phyloP scores from a whole-genome alignment of 75 land plant genomes.

The Isoetes taiwanensis region DNA sequence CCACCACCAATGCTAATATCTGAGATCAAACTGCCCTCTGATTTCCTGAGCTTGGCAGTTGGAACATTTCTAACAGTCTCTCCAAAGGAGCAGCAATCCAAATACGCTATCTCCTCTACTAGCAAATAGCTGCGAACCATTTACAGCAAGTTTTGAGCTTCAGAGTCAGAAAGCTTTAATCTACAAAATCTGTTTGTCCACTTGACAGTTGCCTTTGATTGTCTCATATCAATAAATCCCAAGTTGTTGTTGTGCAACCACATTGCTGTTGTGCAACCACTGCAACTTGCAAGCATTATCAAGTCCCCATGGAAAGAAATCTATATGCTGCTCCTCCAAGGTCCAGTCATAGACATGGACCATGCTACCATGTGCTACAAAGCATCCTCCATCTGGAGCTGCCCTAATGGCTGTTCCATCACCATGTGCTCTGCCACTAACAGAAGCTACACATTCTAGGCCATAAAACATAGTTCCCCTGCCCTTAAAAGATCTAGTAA shows the following conservation, averaged over 20 bases:
- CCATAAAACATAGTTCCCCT: conserved; percentile 61
- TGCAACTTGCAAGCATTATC: conserved; percentile 85
- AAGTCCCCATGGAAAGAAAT: conserved; percentile 56
- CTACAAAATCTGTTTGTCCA: conserved; percentile 65
- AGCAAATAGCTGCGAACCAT: conserved; percentile 58
- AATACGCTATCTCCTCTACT: conserved; percentile 65
- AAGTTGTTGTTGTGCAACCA: conserved; percentile 66
- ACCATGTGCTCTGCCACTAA: conserved; percentile 61
- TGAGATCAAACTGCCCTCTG: conserved; percentile 55
- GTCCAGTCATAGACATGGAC: conserved; percentile 88
- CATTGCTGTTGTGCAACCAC: conserved; percentile 42
- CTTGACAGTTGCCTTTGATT: conserved; percentile 31
- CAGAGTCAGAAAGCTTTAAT: conserved; percentile 36
- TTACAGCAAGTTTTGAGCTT: conserved; percentile 66
- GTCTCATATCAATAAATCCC: conserved; percentile 81
- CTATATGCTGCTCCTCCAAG: conserved; percentile 51
- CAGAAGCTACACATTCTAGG: conserved; percentile 27
- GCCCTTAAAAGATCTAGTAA: conserved; percentile 82
- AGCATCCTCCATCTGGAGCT: conserved; percentile 79
- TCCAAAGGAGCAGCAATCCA: conserved; percentile 65
- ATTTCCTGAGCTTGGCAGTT: conserved; percentile 52
- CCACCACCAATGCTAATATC: conserved; percentile 90
- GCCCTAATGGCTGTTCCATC: conserved; percentile 88
- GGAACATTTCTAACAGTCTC: conserved; percentile 29
- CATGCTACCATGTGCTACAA: conserved; percentile 83